Evolutionary conservation across 2,329 filamentous ascomycete species (phyloP), one percentile per base, ranked within the genome.

Genomic region (Fulvia fulva): DNA sequence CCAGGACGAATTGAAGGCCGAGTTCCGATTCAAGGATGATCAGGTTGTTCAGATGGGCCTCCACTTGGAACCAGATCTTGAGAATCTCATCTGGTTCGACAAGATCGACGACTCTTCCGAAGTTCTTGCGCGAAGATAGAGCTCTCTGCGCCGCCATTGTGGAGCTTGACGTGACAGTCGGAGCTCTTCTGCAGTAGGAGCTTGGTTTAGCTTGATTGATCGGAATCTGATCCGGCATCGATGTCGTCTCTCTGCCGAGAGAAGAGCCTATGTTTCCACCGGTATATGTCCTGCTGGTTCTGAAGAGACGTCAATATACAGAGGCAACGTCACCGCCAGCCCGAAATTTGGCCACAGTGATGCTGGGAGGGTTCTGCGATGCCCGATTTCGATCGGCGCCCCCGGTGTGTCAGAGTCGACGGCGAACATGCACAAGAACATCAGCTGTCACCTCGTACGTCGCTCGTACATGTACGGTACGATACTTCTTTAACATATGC

Each of bases 61-160:
- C 19, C 26, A 65, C n/a, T 46, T 70, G 14, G 68, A 70, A 25
- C 37, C 32, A 1, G 61, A 53, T 16, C 25, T 69, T 16, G 47
- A 65, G 16, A 54, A 61, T 12, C 26, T 65, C 57, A 67, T 70
- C n/a, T 70, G 67, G 67, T 70, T 69, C 50, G 75, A 73, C 67
- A 45, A 65, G 34, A 54, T 64, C n/a, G n/a, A n/a, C 47, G 47
- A 4, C 14, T 14, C 8, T 1, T 16, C 47, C 47, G 25, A 50
- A 26, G 47, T 26, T 16, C 47, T 50, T 21, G 11, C 47, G 19
- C 37, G 16, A 19, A 41, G 23, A 28, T 28, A 50, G 47, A 50
- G 47, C 47, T 28, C 47, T 1, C 5, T 21, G 21, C 45, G 23
- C 45, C 19, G 14, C 4, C 23, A n/a, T 23, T 21, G n/a, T n/a